Conservation (phyloP, 2,329 filamentous ascomycete species). For the Dichotomopilus funicola region DNA sequence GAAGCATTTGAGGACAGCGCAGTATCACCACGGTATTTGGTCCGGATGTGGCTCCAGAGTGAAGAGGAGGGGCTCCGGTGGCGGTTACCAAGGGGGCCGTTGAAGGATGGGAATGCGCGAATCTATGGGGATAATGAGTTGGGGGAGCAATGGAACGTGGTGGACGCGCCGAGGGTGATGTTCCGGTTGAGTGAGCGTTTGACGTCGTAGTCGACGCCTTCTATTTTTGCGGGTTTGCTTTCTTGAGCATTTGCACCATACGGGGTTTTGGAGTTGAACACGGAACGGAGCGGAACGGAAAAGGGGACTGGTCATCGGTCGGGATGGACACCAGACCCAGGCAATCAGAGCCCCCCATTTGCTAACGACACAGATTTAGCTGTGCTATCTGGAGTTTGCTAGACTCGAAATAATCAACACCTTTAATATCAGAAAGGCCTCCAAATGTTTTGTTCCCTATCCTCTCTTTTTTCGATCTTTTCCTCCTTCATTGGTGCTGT, state of each 20-base stretch:
- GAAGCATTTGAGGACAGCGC: slow-evolving; percentile 49
- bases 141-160: slow-evolving; percentile 21
- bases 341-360: no score
- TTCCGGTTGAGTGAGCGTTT: slow-evolving; percentile 22
- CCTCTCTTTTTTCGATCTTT: no score
- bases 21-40: slow-evolving; percentile 46
- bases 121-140: slow-evolving; percentile 20
- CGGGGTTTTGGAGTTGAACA: no score
- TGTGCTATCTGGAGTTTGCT: no score
- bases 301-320: not conserved
- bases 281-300: not conserved
- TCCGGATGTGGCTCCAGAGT: slow-evolving; percentile 48
- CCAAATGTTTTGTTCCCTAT: no score
- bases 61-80: slow-evolving; percentile 14
- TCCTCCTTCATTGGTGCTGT: no score
- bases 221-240: not conserved
- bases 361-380: no score
- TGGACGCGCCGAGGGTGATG: slow-evolving; percentile 17
- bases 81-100: slow-evolving; percentile 13
- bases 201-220: slow-evolving; percentile 14
- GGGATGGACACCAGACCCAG: no score
- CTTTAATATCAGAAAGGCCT: no score
- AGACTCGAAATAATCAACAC: no score
- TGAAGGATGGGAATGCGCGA: slow-evolving; percentile 16
- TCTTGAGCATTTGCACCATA: not conserved